Evolutionary conservation across 192 early-diverging fungal species (phyloP), one percentile per base, ranked within the genome.

Genomic region (Coemansia sp.): DNA sequence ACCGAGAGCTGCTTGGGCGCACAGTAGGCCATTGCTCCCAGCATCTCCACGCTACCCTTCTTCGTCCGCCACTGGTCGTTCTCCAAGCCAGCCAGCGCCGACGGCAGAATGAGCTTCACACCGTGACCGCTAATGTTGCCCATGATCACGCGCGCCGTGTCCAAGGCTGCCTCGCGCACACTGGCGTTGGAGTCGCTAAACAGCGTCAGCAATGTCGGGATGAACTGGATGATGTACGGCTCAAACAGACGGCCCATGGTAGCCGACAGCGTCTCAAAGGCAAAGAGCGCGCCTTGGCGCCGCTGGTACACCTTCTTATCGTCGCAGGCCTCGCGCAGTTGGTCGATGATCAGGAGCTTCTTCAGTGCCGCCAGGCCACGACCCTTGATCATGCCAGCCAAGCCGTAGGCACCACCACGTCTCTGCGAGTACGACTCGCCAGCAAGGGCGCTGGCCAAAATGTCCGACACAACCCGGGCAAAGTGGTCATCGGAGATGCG

Each of bases 1-100:
- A 93, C 82, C 0, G 92, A 91, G 23, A 99, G 84, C 75, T 99
- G 96, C 69, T 95, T 94, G 18, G 97, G 96, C 3, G 95, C 96
- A 64, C 95, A 89, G 75, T 87, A 95, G 1, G 97, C 94, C 96
- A 98, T 98, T 6, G 93, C 84, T 36, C 92, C 92, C 52, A 99
- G 83, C 16, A 98, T 87, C 76, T 99, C 96, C 42, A 98, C 92
- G 23, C 89, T 90, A 47, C 94, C 97, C 62, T 92, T 94, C 79
- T 99, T 99, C n/a, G 96, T 93, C 62, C 97, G 88, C 95, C 95
- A 99, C 67, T 90, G 89, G 70, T 91, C 83, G 65, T 95, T 92
- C 33, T 90, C 90, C 37, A 98, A 77, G n/a, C 92, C 97, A 23
- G 84, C 82, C 59, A 99, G 76, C 53, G 98, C 73, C 10, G 91